Evolutionary conservation across 352 stramenopile species (phyloP).

Genomic region (Aphanomyces invadans): DNA sequence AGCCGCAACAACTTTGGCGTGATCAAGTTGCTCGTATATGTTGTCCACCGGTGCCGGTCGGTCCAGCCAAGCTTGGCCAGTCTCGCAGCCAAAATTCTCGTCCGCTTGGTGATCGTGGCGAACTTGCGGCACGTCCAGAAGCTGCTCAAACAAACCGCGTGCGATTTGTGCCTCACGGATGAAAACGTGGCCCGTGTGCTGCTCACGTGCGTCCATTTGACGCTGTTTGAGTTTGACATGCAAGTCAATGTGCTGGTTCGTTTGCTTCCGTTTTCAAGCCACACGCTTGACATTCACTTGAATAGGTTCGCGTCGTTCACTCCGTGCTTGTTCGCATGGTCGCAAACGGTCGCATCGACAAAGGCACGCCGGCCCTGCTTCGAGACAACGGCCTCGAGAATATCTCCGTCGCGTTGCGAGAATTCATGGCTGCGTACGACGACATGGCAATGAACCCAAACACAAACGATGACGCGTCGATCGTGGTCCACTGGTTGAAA

Average conservation of each 20-base stretch:
- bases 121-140: background rate
- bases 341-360: conserved; percentile 30
- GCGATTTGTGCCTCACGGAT: background rate
- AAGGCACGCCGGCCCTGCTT: conserved; percentile 28
- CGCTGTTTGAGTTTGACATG: conserved; percentile 20
- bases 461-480: conserved; percentile 6
- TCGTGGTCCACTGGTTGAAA: conserved; percentile 9
- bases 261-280: background rate
- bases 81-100: conserved; percentile 3
- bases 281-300: background rate
- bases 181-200: background rate
- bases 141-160: background rate
- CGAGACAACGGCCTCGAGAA: conserved; percentile 27
- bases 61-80: background rate
- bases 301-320: conserved; percentile 14
- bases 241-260: conserved; percentile 7
- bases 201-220: background rate
- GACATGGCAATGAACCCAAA: background rate
- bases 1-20: background rate
- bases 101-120: background rate
- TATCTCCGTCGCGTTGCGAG: conserved; percentile 2
- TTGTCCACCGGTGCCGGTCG: background rate
- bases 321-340: conserved; percentile 28
- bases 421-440: conserved; percentile 25
- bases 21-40: background rate